Evolutionary conservation across 106 monocot genomes (phyloP), one percentile per base, ranked within the genome.

Genomic region (Acanthochlamys bracteata): DNA sequence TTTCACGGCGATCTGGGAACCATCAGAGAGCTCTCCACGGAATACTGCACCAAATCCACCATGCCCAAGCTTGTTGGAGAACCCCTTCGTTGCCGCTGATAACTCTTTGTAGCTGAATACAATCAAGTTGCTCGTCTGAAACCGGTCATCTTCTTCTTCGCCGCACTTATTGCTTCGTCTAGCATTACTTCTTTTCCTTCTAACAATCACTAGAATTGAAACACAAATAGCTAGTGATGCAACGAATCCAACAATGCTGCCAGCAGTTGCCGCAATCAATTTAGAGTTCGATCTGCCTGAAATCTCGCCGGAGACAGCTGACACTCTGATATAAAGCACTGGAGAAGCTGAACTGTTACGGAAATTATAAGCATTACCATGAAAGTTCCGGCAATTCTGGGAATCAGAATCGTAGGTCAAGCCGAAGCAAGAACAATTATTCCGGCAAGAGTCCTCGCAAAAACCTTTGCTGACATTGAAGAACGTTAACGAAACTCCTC

Each of bases 41-140:
- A 78, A 85, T 11, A 85, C 85, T 0, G 75, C 74, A 0, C 85
- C 85, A 57, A 85, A 85, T 4, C 81, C 81, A 1, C 85, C 85
- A 19, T 77, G 77, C 15, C 81, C 81, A 0, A 85, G 74, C 71
- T 81, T 75, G 64, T 75, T 78, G n/a, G 81, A 72, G 74, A 85
- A 81, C 10, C 60, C 58, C 0, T 60, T 61, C 12, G 85, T 85
- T 23, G 81, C 81, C 6, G 64, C 21, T 16, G 66, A 71, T 20
- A 85, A 71, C 61, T 85, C 81, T 57, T 76, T 81, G 68, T 85
- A 80, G 9, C 69, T 61, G 76, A 79, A 84, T 51, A 77, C 76
- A 41, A 25, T 61, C 21, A 80, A 64, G 19, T 73, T 79, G 9
- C 52, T 58, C 62, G 43, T 60, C 4, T 53, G 24, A 39, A 57